Base-by-base conservation (phyloP, 2,329 filamentous ascomycete genomes). In the Diaporthe sp. region DNA sequence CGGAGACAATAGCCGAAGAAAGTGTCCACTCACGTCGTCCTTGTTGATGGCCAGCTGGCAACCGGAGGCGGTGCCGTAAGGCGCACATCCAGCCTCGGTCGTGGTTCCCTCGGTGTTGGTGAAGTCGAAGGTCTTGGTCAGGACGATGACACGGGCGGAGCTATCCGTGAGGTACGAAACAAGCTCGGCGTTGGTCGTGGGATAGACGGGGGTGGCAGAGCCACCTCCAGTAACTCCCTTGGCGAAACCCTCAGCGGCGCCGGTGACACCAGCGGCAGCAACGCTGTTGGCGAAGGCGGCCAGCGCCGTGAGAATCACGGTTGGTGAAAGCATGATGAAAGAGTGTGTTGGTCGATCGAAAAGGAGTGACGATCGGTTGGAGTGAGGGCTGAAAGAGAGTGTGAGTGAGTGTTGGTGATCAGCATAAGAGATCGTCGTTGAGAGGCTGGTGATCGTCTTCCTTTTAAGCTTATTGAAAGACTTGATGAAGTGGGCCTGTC, bases 11-110 rank as follows among this genome's bases (percentile, higher is more conserved):
- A 9, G 8, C 47, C 34, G 3, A 34, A 3, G 20, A 28, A n/a
- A 6, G 9, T 22, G 39, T 47, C 34, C 15, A 70, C 65, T 55
- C 65, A 70, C 65, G 80, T 86, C 80, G 80, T 91, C 83, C 84
- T 90, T 85, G 84, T 92, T 90, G 81, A 93, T 92, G 77, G 91
- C 89, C 57, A 87, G 79, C 85, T 93, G 91, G 83, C 91, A 90
- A 15, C 76, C 83, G 3, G 87, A 82, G 15, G 81, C 86, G 37
- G 88, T 90, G 51, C 89, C 90, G 83, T 87, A 90, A 34, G 91
- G 90, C 22, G 90, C 87, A 79, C 91, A 93, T 31, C 91, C 91
- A 22, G 53, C 53, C 85, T 87, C 55, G 82, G 85, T 89, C 7
- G 84, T 85, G 4, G 85, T 88, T 53, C 90, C 90, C 81, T 92